Percentiles rank a stretch among this genome's conserved stretches.
phyloP scores from a whole-genome alignment of 805 yeast genomes.

The Yarrowia hollandica region DNA sequence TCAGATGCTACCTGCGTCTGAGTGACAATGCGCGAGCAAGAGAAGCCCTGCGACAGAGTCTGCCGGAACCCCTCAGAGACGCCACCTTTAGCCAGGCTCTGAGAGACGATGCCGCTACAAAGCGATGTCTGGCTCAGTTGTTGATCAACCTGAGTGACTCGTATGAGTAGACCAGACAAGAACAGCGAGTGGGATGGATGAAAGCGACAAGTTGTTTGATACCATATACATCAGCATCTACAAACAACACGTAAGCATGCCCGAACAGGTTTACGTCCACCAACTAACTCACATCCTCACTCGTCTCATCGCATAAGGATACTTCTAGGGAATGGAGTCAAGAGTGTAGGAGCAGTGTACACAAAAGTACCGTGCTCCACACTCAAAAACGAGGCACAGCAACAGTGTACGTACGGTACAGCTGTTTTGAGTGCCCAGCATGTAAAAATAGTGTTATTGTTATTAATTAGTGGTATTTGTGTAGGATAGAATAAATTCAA shows the following conservation, averaged over 20 bases:
- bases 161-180: constrained; percentile 32
- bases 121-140: constrained; percentile 80
- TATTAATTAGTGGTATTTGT: background rate
- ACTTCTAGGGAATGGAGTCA: no score
- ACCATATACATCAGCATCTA: no score
- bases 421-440: background rate
- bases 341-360: no score
- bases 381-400: no score
- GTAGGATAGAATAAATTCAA: no score
- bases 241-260: no score
- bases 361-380: no score
- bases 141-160: constrained; percentile 61
- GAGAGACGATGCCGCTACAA: constrained; percentile 85
- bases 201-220: no score
- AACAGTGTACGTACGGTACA: constrained; percentile 2
- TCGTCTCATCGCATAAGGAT: no score
- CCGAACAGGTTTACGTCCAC: no score
- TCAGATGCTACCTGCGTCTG: constrained; percentile 86
- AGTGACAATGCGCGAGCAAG: constrained; percentile 90
- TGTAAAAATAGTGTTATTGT: background rate
- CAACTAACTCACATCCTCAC: background rate
- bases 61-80: constrained; percentile 86
- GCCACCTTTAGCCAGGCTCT: constrained; percentile 78
- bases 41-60: constrained; percentile 73
- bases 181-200: background rate